Evolutionary conservation across 257 asterid species (phyloP).

Genomic region (Penstemon davidsonii): DNA sequence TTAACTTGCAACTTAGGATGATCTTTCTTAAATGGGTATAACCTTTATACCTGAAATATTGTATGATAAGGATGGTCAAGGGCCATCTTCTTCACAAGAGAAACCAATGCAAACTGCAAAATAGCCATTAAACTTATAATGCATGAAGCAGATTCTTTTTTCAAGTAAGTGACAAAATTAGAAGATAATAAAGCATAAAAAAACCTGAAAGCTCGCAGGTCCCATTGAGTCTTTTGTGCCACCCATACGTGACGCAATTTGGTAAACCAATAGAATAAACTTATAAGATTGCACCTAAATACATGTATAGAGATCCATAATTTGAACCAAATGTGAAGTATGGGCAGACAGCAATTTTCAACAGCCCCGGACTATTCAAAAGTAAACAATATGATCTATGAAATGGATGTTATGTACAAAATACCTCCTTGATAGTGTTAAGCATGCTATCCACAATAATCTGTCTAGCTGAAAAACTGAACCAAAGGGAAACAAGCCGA

Average conservation of each 20-base stretch:
- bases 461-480: conserved; percentile 71
- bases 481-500: conserved; percentile 97
- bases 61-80: conserved; percentile 97
- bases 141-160: background rate
- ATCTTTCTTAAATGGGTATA: conserved; percentile 21
- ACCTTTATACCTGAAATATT: conserved; percentile 72
- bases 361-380: conserved; percentile 6
- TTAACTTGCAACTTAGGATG: conserved; percentile 16
- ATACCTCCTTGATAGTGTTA: conserved; percentile 77
- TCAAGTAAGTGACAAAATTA: conserved; percentile 1
- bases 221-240: conserved; percentile 70
- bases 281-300: conserved; percentile 87
- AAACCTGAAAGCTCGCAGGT: conserved; percentile 83
- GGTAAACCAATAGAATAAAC: conserved; percentile 86
- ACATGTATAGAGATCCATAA: conserved; percentile 24
- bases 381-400: conserved; percentile 16
- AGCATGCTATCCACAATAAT: conserved; percentile 76
- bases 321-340: conserved; percentile 21
- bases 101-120: conserved; percentile 83
- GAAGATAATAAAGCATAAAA: conserved; percentile 22
- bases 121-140: conserved; percentile 21
- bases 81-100: conserved; percentile 91
- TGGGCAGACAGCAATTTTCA: conserved; percentile 11
- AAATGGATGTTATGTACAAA: conserved; percentile 19
- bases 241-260: conserved; percentile 96